Evolutionary conservation across 257 asterid genomes (phyloP), one percentile per base, ranked within the genome.

Genomic region (Pogostemon cablin): DNA sequence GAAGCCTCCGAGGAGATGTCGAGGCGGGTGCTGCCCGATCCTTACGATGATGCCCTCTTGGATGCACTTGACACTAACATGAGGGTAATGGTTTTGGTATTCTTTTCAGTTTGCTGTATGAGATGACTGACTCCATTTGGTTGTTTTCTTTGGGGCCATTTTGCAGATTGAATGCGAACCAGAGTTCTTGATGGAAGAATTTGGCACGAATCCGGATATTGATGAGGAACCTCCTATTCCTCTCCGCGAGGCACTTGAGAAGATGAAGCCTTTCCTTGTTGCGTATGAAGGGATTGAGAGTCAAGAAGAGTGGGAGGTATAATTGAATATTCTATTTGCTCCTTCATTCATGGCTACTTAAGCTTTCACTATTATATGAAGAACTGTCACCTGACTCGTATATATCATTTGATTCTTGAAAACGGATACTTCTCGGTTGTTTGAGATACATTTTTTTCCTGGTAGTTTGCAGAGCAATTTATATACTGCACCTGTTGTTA

Each of bases 301-400:
- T 79, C 96, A 91, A 50, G 84, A 88, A 83, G 98, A 95, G 83
- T 95, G 98, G 99, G 96, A 95, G 99, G 99, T 95, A 83, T 61
- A 71, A 2, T 8, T 41, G 10, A 58, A 48, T 15, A 65, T 12
- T 8, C 17, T 38, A 65, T 54, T 62, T 15, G 17, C 52, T 48
- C 17, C 55, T 70, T 49, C 47, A 32, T 43, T 61, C 58, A 5
- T 43, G 55, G 47, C 48, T 39, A 0, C 49, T 53, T 7, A 3
- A 25, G 55, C 11, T 42, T 54, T 6, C 42, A 11, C 35, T 47
- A 37, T 50, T 47, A 67, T 34, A 38, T 62, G 65, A 49, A 60
- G 39, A 44, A 52, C 8, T 73, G 54, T 62, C 9, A 52, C 63
- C 11, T 12, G 71, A 67, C 35, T 61, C 38, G 9, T 59, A 39